These are phyloP conservation scores for Rhipidocladum racemiflorum DNA, from an alignment of 176 grass and related monocot genomes.

Conservation along the genomic window DNA sequence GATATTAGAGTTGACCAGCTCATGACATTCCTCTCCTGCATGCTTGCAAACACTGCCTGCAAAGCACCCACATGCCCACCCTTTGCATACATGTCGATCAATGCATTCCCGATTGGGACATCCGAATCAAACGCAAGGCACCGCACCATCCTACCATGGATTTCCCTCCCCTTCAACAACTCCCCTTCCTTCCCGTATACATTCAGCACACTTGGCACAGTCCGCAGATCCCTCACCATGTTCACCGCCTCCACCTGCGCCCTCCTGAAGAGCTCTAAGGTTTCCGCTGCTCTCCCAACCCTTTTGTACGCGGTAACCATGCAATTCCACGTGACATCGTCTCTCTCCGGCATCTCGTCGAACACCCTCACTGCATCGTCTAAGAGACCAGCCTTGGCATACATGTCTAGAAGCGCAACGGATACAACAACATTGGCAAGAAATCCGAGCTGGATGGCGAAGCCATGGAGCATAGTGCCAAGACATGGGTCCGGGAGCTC, in stretches of 20 bases:
- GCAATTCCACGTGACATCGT: constrained; percentile 53
- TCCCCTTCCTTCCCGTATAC: constrained; percentile 48
- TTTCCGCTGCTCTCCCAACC: constrained; percentile 11
- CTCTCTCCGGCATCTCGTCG: constrained; percentile 35
- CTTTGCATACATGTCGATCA: constrained; percentile 66
- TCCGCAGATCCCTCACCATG: constrained; percentile 21
- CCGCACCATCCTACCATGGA: constrained; percentile 52
- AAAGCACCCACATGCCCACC: constrained; percentile 12
- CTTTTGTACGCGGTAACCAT: constrained; percentile 42
- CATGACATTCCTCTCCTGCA: constrained; percentile 43
- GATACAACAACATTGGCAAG: constrained; percentile 36
- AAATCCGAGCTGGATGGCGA: constrained; percentile 28
- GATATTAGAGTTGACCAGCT: constrained; percentile 66
- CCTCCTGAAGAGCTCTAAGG: constrained; percentile 36
- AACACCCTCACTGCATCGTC: constrained; percentile 36
- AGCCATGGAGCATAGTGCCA: constrained; percentile 32
- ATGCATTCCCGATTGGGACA: constrained; percentile 35
- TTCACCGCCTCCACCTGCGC: constrained; percentile 31
- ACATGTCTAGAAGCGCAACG: constrained; percentile 40
- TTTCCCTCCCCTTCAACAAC: constrained; percentile 50
- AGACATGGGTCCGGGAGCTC: constrained; percentile 19
- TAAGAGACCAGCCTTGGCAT: constrained; percentile 35
- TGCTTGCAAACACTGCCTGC: constrained; percentile 37
- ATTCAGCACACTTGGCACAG: constrained; percentile 44
- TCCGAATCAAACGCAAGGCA: constrained; percentile 32